Evolutionary conservation across 805 yeast species (phyloP).

Genomic region (Helenozyma rhizophorensis): DNA sequence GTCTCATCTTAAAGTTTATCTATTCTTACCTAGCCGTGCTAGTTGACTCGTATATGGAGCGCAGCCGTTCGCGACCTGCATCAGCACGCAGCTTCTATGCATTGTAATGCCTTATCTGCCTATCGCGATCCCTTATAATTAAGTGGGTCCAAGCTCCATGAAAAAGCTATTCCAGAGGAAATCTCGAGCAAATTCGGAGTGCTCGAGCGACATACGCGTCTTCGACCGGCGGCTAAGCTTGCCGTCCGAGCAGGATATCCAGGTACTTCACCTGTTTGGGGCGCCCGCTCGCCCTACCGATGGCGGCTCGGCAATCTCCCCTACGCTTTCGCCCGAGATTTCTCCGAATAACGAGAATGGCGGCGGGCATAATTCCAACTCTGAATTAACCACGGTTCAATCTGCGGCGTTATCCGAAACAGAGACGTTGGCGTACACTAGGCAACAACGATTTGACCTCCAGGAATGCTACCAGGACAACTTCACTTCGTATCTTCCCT

Average conservation of each 20-base stretch:
- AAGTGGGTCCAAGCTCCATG: slow-evolving; percentile 3
- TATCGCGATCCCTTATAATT: too few species aligned
- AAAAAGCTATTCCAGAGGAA: slow-evolving; percentile 8
- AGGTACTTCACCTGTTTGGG: not conserved
- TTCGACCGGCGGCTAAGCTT: not conserved
- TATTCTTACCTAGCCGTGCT: too few species aligned
- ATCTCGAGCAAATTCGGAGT: slow-evolving; percentile 1
- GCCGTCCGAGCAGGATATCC: not conserved
- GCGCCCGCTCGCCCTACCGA: not conserved
- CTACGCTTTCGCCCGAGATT: too few species aligned
- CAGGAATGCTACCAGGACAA: slow-evolving; percentile 36
- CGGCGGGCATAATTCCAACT: not conserved
- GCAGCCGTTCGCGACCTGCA: too few species aligned
- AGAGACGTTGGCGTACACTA: slow-evolving; percentile 27
- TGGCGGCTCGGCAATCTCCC: not conserved
- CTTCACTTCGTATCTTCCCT: slow-evolving; percentile 35
- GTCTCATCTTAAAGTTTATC: too few species aligned
- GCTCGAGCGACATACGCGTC: not conserved
- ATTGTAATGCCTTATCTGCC: too few species aligned
- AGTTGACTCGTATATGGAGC: too few species aligned
- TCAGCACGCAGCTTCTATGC: too few species aligned
- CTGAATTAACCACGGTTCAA: not conserved
- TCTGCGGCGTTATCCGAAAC: slow-evolving; percentile 32
- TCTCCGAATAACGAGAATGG: too few species aligned
- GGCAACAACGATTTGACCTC: slow-evolving; percentile 25